phyloP scores from a whole-genome alignment of 208 protist species.

The Strigomonas galati region DNA sequence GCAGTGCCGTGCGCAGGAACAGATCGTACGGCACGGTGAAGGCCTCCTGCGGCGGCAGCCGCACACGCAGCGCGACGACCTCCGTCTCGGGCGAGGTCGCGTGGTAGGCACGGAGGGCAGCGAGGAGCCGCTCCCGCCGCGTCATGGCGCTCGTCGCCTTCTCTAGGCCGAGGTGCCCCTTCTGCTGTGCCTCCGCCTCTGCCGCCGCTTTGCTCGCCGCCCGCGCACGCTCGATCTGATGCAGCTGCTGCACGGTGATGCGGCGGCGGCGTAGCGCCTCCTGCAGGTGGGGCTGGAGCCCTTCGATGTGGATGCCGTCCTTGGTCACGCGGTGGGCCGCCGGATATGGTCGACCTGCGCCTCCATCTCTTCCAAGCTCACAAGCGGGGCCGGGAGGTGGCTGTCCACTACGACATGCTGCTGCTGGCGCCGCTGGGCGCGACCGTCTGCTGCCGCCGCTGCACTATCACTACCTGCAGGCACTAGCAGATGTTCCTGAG shows the following conservation, averaged over 20 bases:
- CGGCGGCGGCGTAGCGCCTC: constrained; percentile 55
- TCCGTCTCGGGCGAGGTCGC: constrained; percentile 33
- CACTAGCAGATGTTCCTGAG: constrained; percentile 45
- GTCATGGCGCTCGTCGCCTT: constrained; percentile 21
- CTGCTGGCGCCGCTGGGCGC: constrained; percentile 30
- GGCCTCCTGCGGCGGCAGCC: constrained; percentile 37
- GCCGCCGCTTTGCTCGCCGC: constrained; percentile 20
- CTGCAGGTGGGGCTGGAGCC: constrained; percentile 54
- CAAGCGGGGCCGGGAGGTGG: constrained; percentile 30
- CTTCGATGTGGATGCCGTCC: constrained; percentile 83
- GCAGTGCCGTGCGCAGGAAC: constrained; percentile 67
- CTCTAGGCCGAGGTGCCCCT: constrained; percentile 16
- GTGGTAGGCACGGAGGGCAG: constrained; percentile 39
- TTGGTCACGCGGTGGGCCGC: constrained; percentile 39
- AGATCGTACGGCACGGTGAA: constrained; percentile 68
- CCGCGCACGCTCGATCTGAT: constrained; percentile 39
- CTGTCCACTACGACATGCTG: constrained; percentile 63
- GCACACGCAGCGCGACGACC: constrained; percentile 60
- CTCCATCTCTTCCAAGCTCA: constrained; percentile 60
- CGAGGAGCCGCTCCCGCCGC: constrained; percentile 35
- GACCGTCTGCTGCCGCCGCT: neutral
- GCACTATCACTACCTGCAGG: neutral
- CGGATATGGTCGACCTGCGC: constrained; percentile 58
- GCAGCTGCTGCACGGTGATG: constrained; percentile 64
- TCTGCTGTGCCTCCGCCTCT: constrained; percentile 8